Base-by-base conservation (phyloP, 78 protist genomes). In the Dictyostelium intermedium region DNA sequence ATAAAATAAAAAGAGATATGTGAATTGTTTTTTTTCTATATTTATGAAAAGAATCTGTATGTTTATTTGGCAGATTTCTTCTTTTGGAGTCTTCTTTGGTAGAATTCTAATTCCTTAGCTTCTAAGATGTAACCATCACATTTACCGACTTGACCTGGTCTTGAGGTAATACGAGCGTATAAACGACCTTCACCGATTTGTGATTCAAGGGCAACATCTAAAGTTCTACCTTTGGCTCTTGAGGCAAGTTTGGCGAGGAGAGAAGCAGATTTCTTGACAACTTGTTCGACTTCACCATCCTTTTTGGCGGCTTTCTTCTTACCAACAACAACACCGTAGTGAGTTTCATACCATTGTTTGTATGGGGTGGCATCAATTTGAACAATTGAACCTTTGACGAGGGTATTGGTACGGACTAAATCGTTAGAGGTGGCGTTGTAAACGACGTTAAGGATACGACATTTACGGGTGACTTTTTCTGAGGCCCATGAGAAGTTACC, bases 401-500 rank as follows among this genome's bases (percentile, higher is more conserved):
- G 97, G 23, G 99, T 98, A 96, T 99, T 99, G 95, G 99, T 99
- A 85, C 99, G 98, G 81, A 99, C 99, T 82, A 98, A 95, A 98
- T 99, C 99, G 98, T 99, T 99, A 98, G 97, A 97, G 63, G 99
- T 89, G 32, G 99, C 99, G 97, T 99, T 99, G 99, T 99, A 99
- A 56, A 98, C 99, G 32, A 99, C 99, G 45, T 97, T 98, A 53
- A 99, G 2, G 91, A 99, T 96, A 72, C 99, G 98, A 92, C 97
- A 63, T 91, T 97, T 97, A 82, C 95, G 92, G 94, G 98, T 87
- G 85, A 81, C 25, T 41, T 53, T 80, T 95, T 98, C 99, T 0
- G 97, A 73, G 39, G 93, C 97, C 98, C 98, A 98, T 20, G 99
- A 70, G 98, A 98, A 99, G 98, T 98, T 99, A 82, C 99, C 99